phyloP scores from a whole-genome alignment of 345 rosid species.

The Eucalyptus marginata region DNA sequence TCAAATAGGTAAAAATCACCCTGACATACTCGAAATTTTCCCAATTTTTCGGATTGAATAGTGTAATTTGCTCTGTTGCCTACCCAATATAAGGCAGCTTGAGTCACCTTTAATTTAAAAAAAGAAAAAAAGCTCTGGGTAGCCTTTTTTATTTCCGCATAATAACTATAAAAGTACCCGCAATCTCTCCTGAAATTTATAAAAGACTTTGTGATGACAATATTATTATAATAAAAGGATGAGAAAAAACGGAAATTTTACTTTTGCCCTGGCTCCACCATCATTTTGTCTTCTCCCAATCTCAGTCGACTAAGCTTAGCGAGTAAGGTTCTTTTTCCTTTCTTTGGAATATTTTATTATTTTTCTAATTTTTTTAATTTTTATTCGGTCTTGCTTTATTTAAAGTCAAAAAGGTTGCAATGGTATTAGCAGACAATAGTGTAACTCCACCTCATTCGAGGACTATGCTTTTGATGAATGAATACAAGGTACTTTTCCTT shows the following conservation, averaged over 20 bases:
- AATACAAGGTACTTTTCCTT: not conserved
- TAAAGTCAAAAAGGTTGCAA: not conserved
- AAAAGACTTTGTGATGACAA: not conserved
- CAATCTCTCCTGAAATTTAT: not conserved
- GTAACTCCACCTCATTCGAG: not conserved
- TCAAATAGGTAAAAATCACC: not conserved
- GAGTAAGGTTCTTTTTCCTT: not conserved
- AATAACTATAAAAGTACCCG: not conserved
- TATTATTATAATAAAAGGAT: not conserved
- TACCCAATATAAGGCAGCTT: not conserved
- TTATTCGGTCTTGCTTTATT: not conserved
- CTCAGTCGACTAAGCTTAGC: not conserved
- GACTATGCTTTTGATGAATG: not conserved
- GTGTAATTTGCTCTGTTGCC: not conserved
- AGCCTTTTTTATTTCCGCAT: not conserved
- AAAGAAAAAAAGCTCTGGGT: not conserved
- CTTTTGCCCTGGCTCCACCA: not conserved
- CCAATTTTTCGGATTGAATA: not conserved
- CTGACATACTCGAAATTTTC: not conserved
- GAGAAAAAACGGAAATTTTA: not conserved
- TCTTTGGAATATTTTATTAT: not conserved
- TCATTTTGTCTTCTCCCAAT: not conserved
- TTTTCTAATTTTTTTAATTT: not conserved
- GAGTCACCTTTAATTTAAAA: not conserved
- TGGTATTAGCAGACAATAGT: not conserved